A percentile compares a stretch with the other conserved stretches of the same genome.
Evolutionary conservation across 129 eudicot genomes (phyloP).

Genomic region (Scalesia atractyloides): DNA sequence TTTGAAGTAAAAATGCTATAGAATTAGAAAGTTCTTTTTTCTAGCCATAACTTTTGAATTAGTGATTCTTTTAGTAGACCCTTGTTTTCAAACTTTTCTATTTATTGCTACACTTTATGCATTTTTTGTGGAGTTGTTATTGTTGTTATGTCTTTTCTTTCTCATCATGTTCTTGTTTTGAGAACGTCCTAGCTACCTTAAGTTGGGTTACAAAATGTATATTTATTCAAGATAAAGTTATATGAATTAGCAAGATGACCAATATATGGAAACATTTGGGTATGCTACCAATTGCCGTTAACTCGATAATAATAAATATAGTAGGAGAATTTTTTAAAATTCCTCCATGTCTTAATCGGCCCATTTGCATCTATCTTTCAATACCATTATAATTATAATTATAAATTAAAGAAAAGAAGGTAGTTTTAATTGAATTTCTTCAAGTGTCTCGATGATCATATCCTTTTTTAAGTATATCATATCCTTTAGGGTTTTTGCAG

Average conservation of each 20-base stretch:
- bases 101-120: background rate
- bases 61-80: background rate
- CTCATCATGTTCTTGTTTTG: constrained; percentile 15
- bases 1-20: too few species aligned
- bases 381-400: background rate
- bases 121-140: background rate
- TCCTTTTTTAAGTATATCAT: background rate
- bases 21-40: background rate
- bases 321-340: constrained; percentile 5
- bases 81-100: background rate
- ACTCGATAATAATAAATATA: too few species aligned
- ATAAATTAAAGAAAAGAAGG: background rate
- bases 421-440: constrained; percentile 1
- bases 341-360: background rate
- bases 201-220: constrained; percentile 1
- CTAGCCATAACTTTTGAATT: background rate
- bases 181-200: background rate
- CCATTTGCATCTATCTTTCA: constrained; percentile 1
- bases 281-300: too few species aligned
- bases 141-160: constrained; percentile 6
- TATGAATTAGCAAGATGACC: background rate
- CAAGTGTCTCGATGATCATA: background rate
- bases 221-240: background rate
- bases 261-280: background rate
- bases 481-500: too few species aligned